Evolutionary conservation across 345 rosid species (phyloP).

Genomic region (Erysimum cheiranthoides): DNA sequence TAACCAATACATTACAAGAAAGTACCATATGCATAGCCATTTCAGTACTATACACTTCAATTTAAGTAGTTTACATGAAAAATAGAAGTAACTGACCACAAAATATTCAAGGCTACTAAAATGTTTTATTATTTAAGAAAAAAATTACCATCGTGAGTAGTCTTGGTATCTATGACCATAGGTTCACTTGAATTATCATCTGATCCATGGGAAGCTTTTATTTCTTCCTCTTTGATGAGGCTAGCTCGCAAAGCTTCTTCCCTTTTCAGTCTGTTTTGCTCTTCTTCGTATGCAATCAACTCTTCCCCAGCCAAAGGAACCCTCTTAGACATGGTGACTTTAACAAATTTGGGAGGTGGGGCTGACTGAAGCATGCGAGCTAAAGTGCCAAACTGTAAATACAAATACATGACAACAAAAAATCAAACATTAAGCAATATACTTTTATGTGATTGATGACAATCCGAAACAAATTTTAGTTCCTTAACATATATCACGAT

Average conservation of each 20-base stretch:
- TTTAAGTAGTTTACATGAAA: conserved; percentile 9
- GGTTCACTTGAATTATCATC: conserved; percentile 74
- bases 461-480: background rate
- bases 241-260: conserved; percentile 94
- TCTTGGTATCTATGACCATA: conserved; percentile 75
- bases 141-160: conserved; percentile 69
- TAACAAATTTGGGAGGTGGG: conserved; percentile 98
- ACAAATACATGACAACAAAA: conserved; percentile 30
- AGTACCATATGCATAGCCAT: conserved; percentile 6
- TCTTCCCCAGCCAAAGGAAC: conserved; percentile 98
- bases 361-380: conserved; percentile 99
- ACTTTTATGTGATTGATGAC: conserved; percentile 8
- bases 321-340: conserved; percentile 93
- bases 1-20: conserved; percentile 33
- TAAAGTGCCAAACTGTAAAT: conserved; percentile 82
- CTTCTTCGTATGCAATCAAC: conserved; percentile 94
- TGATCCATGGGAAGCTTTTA: conserved; percentile 59
- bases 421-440: conserved; percentile 5
- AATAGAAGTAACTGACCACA: background rate
- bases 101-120: conserved; percentile 23
- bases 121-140: background rate
- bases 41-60: conserved; percentile 17
- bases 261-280: conserved; percentile 81
- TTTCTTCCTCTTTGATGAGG: conserved; percentile 87
- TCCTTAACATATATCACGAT: background rate